Base-by-base conservation (phyloP, 2,329 filamentous ascomycete genomes). In the Zasmidium citrigriseum region DNA sequence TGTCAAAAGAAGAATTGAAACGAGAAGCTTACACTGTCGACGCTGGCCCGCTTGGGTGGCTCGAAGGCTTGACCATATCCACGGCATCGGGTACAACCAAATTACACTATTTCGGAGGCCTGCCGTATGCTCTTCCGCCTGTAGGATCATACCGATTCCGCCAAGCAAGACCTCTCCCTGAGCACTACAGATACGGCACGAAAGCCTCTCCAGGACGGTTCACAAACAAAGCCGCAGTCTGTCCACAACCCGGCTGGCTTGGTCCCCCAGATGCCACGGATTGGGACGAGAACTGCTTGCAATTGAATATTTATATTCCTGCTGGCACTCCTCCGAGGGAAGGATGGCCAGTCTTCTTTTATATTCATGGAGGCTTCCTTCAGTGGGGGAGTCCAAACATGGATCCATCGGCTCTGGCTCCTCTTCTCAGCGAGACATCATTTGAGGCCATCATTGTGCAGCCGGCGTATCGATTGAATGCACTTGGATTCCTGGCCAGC, bases 291-390 rank as follows among this genome's bases (percentile, higher is more conserved):
- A 81, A 86, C 67, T 85, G 83, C 59, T 75, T 85, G 60, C 81
- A 84, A 62, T 72, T 76, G 52, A 85, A 85, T 67, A 73, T 86
- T 4, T 85, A 81, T 77, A 74, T 83, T 41, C 83, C 83, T 2
- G 64, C 70, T 20, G 82, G 78, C n/a, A 62, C 72, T 18, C 80
- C 79, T 4, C 67, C 69, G 29, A 72, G 65, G 25, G 58, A 54
- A 73, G 80, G 83, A 16, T 86, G 83, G 82, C 83, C 83, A 3
- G 82, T 86, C 0, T 75, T 83, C 52, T 80, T 86, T 64, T 85
- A 78, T 68, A 82, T 85, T 48, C 83, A 82, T 79, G 76, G 71
- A 54, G 83, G 83, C 2, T 86, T 83, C 66, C 73, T 86, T 21
- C 83, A 86, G 70, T 81, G 80, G 58, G 83, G 83, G 20, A 74